Base-by-base conservation (phyloP, 768 basidiomycete species). In the Neoboletus subvelutipes region DNA sequence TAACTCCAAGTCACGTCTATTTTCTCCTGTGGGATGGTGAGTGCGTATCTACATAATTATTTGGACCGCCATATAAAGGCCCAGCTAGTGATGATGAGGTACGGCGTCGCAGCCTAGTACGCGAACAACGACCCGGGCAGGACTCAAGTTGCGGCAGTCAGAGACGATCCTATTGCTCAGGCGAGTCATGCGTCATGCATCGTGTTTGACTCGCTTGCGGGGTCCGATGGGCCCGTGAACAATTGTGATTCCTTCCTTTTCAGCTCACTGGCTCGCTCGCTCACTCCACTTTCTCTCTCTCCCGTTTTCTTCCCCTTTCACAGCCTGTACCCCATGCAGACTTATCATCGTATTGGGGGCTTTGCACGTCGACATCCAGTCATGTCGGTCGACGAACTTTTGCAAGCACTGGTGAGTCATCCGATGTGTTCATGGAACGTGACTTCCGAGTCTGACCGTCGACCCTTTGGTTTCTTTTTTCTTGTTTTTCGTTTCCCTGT, bases 371-470 rank as follows among this genome's bases (percentile, higher is more conserved):
- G 63, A 17, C 17, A 62, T 51, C 55, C 62, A 9, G 40, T 22
- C 24, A 39, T 65, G 54, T 52, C 63, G 0, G 39, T 52, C 24
- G 63, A 65, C 15, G 63, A 64, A 22, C 50, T 55, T 0, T 39
- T 64, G 2, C 46, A 56, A 8, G 50, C 42, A 11, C 41, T 65
- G 43, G 63, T 64, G 33, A 45, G 62, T 52, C 9, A 10, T 22
- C 20, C 18, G 12, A 29, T 24, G n/a, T 31, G 20, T 18, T 26
- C 17, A 34, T 24, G 9, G 9, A 7, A 31, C n/a, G 22, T 36
- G 24, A 5, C 13, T 34, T 22, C 36, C 17, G 20, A 26, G 37
- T 31, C 46, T 41, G 15, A 56, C 1, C 20, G 22, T 10, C 28
- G 17, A 45, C 39, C 9, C 37, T n/a, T n/a, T n/a, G n/a, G n/a